phyloP scores from a whole-genome alignment of 768 basidiomycete genomes.

The Lentinula lateritia region DNA sequence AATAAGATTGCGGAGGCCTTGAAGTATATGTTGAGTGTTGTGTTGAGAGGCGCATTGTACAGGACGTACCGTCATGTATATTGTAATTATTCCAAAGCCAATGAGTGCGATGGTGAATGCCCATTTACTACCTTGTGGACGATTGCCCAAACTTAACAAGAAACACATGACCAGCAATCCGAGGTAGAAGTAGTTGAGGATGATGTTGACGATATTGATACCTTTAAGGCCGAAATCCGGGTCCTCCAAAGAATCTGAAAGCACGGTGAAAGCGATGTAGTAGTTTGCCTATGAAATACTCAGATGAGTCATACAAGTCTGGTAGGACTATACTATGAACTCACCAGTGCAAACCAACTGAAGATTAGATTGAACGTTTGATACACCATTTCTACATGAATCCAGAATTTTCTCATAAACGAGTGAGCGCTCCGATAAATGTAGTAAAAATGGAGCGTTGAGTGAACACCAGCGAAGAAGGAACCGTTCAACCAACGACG shows the following conservation, averaged over 20 bases:
- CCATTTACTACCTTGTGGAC: slow-evolving; percentile 88
- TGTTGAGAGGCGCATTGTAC: neutral
- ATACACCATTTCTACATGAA: slow-evolving; percentile 91
- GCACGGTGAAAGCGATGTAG: slow-evolving; percentile 82
- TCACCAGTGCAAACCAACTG: slow-evolving; percentile 82
- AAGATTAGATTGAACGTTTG: slow-evolving; percentile 89
- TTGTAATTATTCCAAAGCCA: slow-evolving; percentile 84
- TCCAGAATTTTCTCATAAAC: slow-evolving; percentile 84
- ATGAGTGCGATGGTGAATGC: slow-evolving; percentile 81
- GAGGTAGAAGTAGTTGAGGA: slow-evolving; percentile 84
- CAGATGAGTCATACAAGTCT: neutral
- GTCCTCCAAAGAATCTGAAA: slow-evolving; percentile 72
- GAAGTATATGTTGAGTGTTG: slow-evolving; percentile 6
- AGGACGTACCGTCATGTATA: slow-evolving; percentile 87
- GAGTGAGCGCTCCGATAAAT: slow-evolving; percentile 87
- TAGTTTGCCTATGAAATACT: slow-evolving; percentile 64
- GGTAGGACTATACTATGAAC: slow-evolving; percentile 15
- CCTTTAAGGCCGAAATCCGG: slow-evolving; percentile 47
- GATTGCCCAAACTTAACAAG: slow-evolving; percentile 81
- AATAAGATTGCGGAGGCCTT: slow-evolving; percentile 77
- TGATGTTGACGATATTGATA: slow-evolving; percentile 68
- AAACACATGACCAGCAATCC: slow-evolving; percentile 86
- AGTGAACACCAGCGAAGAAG: slow-evolving; percentile 96
- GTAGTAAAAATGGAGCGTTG: slow-evolving; percentile 89
- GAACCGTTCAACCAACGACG: slow-evolving; percentile 97